Percentiles rank a stretch among this genome's conserved stretches.
Conservation (phyloP, 1,139 yeast genomes). For the Pneumocystis murina region DNA sequence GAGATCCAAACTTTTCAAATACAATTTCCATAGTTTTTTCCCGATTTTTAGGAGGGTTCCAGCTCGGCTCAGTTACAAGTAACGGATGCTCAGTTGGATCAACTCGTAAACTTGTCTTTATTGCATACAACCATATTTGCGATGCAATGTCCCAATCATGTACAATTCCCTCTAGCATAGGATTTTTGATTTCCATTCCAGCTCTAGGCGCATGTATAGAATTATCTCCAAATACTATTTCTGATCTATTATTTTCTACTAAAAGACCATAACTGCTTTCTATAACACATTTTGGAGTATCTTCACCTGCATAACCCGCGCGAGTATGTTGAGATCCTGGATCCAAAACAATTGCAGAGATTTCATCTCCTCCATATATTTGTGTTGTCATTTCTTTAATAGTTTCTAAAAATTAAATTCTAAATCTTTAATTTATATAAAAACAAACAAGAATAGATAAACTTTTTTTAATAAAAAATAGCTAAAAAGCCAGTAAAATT, state of each 20-base stretch:
- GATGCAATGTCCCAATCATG: constrained; percentile 33
- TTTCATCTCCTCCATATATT: constrained; percentile 16
- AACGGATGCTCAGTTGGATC: constrained; percentile 59
- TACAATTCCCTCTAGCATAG: constrained; percentile 27
- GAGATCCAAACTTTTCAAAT: constrained; percentile 58
- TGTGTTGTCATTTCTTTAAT: constrained; percentile 3
- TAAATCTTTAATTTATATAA: background rate
- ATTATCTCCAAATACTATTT: constrained; percentile 22
- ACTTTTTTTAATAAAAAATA: too few species aligned
- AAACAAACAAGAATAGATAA: background rate
- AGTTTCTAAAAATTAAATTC: constrained; percentile 11
- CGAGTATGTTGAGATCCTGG: constrained; percentile 77
- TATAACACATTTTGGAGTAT: constrained; percentile 61
- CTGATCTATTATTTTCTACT: constrained; percentile 4
- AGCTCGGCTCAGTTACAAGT: constrained; percentile 67
- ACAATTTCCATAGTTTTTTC: constrained; percentile 59
- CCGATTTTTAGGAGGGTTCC: constrained; percentile 63
- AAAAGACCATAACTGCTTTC: constrained; percentile 36
- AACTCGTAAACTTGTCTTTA: constrained; percentile 32
- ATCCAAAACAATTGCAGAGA: constrained; percentile 79
- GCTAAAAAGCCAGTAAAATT: too few species aligned
- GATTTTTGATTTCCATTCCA: constrained; percentile 23
- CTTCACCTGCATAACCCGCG: constrained; percentile 90
- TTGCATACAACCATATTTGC: constrained; percentile 26
- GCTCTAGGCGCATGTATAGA: constrained; percentile 22